Evolutionary conservation across 371 early-diverging fungal species (phyloP), one percentile per base, ranked within the genome.

Genomic region (Apophysomyces variabilis): DNA sequence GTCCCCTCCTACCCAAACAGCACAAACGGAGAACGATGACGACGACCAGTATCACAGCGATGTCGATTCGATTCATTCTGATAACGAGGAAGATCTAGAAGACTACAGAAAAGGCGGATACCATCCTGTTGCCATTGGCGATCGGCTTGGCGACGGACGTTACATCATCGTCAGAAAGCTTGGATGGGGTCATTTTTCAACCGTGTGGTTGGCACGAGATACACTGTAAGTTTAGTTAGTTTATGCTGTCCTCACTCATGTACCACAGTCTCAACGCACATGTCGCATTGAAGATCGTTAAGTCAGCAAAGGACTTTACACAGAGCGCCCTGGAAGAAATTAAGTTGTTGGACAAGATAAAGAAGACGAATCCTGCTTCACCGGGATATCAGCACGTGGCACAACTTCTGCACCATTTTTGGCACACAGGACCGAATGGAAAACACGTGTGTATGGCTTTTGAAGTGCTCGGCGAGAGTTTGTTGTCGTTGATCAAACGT

Each of bases 151-250:
- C 64, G 84, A 93, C 18, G 85, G 86, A 7, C 83, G 94, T 18
- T 98, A 98, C 82, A 77, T 82, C 39, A 84, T 95, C 6, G 73
- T 96, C 37, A 86, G 96, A 50, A 98, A 98, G 75, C 87, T 98
- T 44, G 99, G 99, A 26, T 98, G 98, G 98, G 99, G 99, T 12
- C 99, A 98, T 72, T 98, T 98, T 67, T 95, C 96, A 1, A 98
- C 98, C 0, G 99, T 98, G 16, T 98, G 98, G 98, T 85, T 98
- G 61, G 92, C 93, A 37, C 78, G 86, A 56, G 97, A 98, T 73
- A 78, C 75, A 47, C 74, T 82, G 90, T 90, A 85, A 72, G 87
- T 64, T 12, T 14, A 13, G 57, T 7, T 21, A 47, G 16, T 50
- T 43, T n/a, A 58, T 45, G 7, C 21, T 45, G 54, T 38, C 41